Conservation (phyloP, 495 filamentous ascomycete species). For the Cercophora newfieldiana region DNA sequence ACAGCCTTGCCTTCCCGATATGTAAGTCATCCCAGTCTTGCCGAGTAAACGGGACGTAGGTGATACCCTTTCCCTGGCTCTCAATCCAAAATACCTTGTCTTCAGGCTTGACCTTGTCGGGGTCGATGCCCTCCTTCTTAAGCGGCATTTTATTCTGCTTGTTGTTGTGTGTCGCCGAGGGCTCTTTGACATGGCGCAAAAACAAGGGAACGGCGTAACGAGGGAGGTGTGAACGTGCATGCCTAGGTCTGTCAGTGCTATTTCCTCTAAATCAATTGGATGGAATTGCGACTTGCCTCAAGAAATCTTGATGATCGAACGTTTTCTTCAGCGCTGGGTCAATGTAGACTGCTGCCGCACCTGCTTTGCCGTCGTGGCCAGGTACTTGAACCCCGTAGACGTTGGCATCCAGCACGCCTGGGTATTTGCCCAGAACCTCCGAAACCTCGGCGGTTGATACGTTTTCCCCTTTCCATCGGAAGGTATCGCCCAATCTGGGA, state of each 20-base stretch:
- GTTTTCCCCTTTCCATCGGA: conserved; percentile 83
- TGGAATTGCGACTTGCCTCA: conserved; percentile 39
- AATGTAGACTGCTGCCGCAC: conserved; percentile 61
- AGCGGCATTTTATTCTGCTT: conserved; percentile 81
- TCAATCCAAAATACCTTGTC: conserved; percentile 59
- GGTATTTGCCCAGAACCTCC: conserved; percentile 63
- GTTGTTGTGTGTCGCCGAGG: conserved; percentile 73
- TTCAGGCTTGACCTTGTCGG: conserved; percentile 52
- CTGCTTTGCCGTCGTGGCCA: conserved; percentile 69
- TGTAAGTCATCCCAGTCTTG: conserved; percentile 59
- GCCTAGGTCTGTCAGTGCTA: conserved; percentile 29
- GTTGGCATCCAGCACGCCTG: conserved; percentile 70
- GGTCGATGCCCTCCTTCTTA: conserved; percentile 70
- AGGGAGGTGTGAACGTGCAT: conserved; percentile 60
- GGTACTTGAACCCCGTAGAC: conserved; percentile 77
- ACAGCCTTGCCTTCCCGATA: conserved; percentile 52
- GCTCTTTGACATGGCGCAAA: conserved; percentile 59
- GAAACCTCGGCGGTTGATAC: conserved; percentile 78
- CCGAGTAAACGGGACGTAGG: conserved; percentile 58
- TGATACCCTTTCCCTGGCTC: conserved; percentile 45
- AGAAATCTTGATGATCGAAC: conserved; percentile 57
- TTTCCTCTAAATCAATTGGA: conserved; percentile 6
- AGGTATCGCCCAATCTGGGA: conserved; percentile 69
- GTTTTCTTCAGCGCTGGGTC: conserved; percentile 39
- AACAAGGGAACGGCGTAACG: conserved; percentile 79